Evolutionary conservation across 768 basidiomycete species (phyloP).

Genomic region (Strobilomyces dryophilus): DNA sequence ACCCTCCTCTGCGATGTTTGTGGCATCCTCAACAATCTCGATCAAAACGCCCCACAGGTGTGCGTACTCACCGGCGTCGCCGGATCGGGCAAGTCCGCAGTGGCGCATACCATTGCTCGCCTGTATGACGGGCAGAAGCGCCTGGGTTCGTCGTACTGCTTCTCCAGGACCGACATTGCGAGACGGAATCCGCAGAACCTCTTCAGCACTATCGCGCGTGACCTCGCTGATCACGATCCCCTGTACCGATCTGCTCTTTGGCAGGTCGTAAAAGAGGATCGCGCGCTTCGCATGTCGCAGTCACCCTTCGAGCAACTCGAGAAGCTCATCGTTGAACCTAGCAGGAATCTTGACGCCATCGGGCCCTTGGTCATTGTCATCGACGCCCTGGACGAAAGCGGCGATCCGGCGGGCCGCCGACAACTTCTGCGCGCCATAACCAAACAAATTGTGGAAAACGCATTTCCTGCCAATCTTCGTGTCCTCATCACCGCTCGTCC

Average conservation of each 20-base stretch:
- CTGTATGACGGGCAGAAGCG: too few species aligned
- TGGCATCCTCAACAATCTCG: not conserved
- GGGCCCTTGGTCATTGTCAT: slow-evolving; percentile 29
- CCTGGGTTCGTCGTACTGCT: too few species aligned
- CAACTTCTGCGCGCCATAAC: slow-evolving; percentile 13
- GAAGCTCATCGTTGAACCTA: slow-evolving; percentile 10
- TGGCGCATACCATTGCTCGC: too few species aligned
- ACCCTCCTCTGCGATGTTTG: not conserved
- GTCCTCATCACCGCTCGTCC: not conserved
- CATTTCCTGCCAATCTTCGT: not conserved
- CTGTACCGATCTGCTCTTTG: slow-evolving; percentile 4
- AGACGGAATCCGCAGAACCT: too few species aligned
- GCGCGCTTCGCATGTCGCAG: too few species aligned
- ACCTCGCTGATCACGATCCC: slow-evolving; percentile 21
- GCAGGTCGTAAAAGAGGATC: too few species aligned
- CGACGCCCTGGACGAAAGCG: slow-evolving; percentile 23
- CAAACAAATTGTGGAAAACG: not conserved
- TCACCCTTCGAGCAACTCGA: too few species aligned
- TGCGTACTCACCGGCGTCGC: not conserved
- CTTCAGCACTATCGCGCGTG: not conserved
- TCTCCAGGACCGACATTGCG: too few species aligned
- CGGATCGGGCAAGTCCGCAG: too few species aligned
- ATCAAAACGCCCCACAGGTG: not conserved
- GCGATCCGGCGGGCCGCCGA: not conserved
- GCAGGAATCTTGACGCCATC: slow-evolving; percentile 5